phyloP scores from a whole-genome alignment of 192 early-diverging fungal genomes.

The Funneliformis mosseae region DNA sequence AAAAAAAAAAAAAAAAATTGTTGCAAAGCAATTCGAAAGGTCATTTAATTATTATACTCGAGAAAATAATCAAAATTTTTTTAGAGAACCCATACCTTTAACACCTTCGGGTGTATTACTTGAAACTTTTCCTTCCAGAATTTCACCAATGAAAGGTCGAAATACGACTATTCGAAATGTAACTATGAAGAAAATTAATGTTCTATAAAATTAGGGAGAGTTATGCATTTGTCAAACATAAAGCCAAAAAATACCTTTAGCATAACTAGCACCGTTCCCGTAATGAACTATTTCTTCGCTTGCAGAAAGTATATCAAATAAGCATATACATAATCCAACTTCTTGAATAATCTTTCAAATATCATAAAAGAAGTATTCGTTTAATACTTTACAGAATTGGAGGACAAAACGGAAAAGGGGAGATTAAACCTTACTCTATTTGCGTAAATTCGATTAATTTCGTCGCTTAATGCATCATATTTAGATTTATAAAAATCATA shows the following conservation, averaged over 20 bases:
- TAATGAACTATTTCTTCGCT: constrained; percentile 87
- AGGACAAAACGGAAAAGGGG: not conserved
- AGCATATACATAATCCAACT: constrained; percentile 86
- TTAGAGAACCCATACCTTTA: constrained; percentile 50
- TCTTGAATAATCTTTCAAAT: constrained; percentile 72
- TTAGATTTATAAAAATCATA: constrained; percentile 76
- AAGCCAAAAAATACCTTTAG: constrained; percentile 61
- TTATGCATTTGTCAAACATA: not conserved
- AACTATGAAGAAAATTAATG: constrained; percentile 43
- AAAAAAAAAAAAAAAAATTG: constrained; percentile 5
- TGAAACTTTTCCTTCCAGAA: constrained; percentile 78
- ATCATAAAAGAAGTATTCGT: no score
- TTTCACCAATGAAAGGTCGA: constrained; percentile 87
- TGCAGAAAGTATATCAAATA: constrained; percentile 78
- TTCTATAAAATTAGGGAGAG: no score
- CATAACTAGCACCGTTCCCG: constrained; percentile 77
- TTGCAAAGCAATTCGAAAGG: not conserved
- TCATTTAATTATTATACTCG: not conserved
- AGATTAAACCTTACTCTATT: constrained; percentile 71
- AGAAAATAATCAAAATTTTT: not conserved
- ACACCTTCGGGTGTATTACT: constrained; percentile 71
- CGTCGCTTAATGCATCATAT: constrained; percentile 78
- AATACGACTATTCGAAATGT: constrained; percentile 88
- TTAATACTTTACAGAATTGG: not conserved
- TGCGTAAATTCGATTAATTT: constrained; percentile 90